Base-by-base conservation (phyloP, 2,329 filamentous ascomycete genomes). In the Xylariaceae sp. region DNA sequence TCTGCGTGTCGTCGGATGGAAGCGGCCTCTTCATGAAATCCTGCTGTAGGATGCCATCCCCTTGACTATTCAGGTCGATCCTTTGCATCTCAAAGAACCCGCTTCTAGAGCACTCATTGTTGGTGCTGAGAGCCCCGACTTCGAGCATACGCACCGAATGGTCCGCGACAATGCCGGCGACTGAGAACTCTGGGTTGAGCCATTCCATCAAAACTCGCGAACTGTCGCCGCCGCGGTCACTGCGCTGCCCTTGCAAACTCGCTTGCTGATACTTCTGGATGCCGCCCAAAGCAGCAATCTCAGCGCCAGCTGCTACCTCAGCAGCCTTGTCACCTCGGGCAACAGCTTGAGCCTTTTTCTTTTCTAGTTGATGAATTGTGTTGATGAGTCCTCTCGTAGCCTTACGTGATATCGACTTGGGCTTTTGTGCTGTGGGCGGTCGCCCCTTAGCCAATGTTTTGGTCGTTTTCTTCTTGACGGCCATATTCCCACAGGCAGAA, bases 1-100 rank as follows among this genome's bases (percentile, higher is more conserved):
- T 78, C 47, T 92, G 86, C 0, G 76, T 73, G 4, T 82, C 77
- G 18, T 80, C 73, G 4, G 71, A 72, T 0, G 93, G 93, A 2
- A 93, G 74, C 0, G 92, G 89, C 30, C 92, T 82, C 66, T 90
- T 77, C 92, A 99, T 96, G 70, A 99, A 97, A 73, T 99, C 91
- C 71, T 97, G 91, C 73, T 95, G 86, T 59, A 86, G 72, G 65
- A 99, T 99, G 0, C 85, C 87, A 1, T 87, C 80, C 51, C 87
- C 87, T 70, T 96, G 91, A 61, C 92, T 94, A 74, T 95, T 89
- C 58, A 99, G 77, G 71, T 99, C 94, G 72, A 99, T 97, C 64
- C 92, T 84, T 62, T 87, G 83, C 68, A 96, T 85, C 42, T 88
- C 79, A 67, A 97, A 89, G 49, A 82, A 71, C 5, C 80, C 80